These are phyloP conservation scores for Aureobasidium lini DNA, from an alignment of 2,329 filamentous ascomycete species.

Conservation along the genomic window DNA sequence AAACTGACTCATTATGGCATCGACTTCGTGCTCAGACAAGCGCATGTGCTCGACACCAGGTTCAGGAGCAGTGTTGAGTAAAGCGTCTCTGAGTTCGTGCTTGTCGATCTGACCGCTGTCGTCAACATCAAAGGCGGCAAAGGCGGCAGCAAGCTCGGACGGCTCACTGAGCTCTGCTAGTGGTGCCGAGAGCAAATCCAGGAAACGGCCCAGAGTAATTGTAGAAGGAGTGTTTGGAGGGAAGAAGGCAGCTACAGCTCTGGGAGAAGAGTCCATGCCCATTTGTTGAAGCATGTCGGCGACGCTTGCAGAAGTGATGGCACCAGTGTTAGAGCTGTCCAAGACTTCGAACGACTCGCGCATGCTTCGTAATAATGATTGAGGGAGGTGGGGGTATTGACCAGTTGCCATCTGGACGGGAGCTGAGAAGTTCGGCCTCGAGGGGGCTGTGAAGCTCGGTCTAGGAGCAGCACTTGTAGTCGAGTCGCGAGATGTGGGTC, in stretches of 20 bases:
- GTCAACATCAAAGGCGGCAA: conserved; percentile 91
- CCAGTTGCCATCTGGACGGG: conserved; percentile 28
- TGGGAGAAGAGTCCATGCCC: conserved; percentile 65
- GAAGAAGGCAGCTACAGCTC: conserved; percentile 75
- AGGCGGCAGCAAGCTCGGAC: conserved; percentile 76
- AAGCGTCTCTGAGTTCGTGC: conserved; percentile 69
- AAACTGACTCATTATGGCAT: conserved; percentile 81
- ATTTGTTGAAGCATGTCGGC: conserved; percentile 81
- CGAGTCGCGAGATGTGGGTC: conserved; percentile 17
- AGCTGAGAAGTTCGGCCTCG: conserved; percentile 23
- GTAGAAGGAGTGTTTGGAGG: conserved; percentile 53
- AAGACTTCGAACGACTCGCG: conserved; percentile 91
- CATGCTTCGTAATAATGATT: conserved; percentile 76
- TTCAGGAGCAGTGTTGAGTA: conserved; percentile 76
- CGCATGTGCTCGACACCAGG: conserved; percentile 52
- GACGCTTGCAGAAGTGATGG: conserved; percentile 74
- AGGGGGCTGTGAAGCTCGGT: conserved; percentile 6
- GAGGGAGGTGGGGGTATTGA: conserved; percentile 65
- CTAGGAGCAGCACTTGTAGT: background rate
- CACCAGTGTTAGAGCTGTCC: conserved; percentile 79
- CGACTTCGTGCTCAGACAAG: conserved; percentile 67
- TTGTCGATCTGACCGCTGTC: conserved; percentile 91
- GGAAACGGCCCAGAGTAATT: conserved; percentile 76
- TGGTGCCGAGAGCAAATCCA: conserved; percentile 71
- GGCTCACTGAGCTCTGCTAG: conserved; percentile 68